Percentiles rank a stretch among this genome's conserved stretches.
Evolutionary conservation across 345 rosid species (phyloP).

Genomic region (Hevea brasiliensis): DNA sequence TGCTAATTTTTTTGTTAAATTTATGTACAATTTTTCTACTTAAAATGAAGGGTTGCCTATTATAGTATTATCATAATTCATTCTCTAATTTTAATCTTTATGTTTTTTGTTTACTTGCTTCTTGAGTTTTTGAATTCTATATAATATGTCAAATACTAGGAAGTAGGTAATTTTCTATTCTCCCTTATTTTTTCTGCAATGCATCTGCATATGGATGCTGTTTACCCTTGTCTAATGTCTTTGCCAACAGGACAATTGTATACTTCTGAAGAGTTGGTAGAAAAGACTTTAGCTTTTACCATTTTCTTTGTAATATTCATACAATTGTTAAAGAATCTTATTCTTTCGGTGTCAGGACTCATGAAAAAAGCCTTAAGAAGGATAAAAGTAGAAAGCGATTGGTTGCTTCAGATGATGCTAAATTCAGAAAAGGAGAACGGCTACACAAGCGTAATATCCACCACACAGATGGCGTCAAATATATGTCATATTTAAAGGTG

Average conservation of each 20-base stretch:
- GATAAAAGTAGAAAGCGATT: constrained; percentile 40
- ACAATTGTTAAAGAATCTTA: constrained; percentile 18
- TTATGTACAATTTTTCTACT: too few relatives aligned
- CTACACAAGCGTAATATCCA: constrained; percentile 48
- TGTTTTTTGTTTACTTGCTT: too few relatives aligned
- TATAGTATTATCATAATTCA: too few relatives aligned
- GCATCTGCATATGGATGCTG: neutral
- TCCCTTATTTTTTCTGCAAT: neutral
- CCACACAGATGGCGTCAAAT: constrained; percentile 70
- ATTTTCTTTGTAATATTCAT: neutral
- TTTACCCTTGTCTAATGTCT: neutral
- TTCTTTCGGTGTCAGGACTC: constrained; percentile 43
- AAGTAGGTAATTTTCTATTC: neutral
- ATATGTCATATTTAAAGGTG: constrained; percentile 96
- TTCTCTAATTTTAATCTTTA: too few relatives aligned
- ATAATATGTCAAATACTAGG: too few relatives aligned
- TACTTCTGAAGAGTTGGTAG: neutral
- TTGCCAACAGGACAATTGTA: neutral
- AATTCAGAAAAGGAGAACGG: constrained; percentile 45
- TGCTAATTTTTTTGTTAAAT: too few relatives aligned
- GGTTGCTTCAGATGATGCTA: constrained; percentile 44
- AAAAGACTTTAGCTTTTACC: neutral
- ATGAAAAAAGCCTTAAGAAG: constrained; percentile 37
- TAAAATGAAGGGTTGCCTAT: too few relatives aligned
- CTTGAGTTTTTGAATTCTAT: too few relatives aligned